phyloP scores from a whole-genome alignment of 345 rosid genomes.

The Hevea brasiliensis region DNA sequence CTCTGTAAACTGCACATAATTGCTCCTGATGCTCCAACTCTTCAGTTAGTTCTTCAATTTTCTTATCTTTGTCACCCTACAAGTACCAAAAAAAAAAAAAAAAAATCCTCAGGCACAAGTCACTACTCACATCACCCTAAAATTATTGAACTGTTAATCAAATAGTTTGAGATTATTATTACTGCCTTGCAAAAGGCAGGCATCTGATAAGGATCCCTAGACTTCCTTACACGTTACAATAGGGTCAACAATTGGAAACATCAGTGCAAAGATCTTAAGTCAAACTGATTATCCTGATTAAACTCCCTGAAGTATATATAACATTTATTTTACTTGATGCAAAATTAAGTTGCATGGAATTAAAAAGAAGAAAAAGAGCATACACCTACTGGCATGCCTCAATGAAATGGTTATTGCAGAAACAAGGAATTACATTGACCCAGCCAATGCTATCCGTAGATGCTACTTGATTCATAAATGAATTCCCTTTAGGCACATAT shows the following conservation, averaged over 20 bases:
- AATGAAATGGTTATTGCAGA: background rate
- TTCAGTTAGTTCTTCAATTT: constrained; percentile 54
- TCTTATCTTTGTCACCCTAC: constrained; percentile 72
- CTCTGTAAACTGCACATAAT: constrained; percentile 49
- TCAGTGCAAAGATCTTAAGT: background rate
- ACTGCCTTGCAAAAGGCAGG: background rate
- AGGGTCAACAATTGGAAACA: background rate
- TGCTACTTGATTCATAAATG: background rate
- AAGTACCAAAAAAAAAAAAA: constrained; percentile 20
- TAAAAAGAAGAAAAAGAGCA: background rate
- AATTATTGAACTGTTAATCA: background rate
- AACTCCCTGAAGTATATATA: background rate
- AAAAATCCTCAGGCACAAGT: background rate
- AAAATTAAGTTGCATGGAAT: background rate
- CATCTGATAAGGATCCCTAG: background rate
- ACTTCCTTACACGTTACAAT: background rate
- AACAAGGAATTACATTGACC: background rate
- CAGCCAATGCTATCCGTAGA: background rate
- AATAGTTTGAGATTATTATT: background rate
- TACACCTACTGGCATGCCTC: background rate
- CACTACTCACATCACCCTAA: background rate
- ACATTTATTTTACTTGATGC: background rate
- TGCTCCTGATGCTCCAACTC: constrained; percentile 61
- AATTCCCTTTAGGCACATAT: background rate
- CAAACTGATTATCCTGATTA: background rate